A percentile compares a stretch with the other conserved stretches of the same genome.
Evolutionary conservation across 2,329 filamentous ascomycete species (phyloP).

Genomic region (Ophiosphaerella korrae): DNA sequence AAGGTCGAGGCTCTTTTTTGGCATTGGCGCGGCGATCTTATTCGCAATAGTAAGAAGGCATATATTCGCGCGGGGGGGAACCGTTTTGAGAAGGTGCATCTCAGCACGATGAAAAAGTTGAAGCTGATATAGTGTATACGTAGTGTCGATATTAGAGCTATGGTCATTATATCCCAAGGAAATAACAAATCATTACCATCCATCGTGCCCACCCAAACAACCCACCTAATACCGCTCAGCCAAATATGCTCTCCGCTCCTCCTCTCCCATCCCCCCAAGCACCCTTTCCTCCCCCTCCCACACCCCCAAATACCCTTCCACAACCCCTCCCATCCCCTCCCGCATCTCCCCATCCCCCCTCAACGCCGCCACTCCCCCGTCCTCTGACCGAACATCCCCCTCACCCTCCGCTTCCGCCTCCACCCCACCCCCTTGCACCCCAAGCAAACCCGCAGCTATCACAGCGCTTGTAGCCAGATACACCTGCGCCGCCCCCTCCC

Average conservation of each 20-base stretch:
- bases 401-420: conserved; percentile 57
- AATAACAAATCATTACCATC: no score
- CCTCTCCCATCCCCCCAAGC: conserved; percentile 55
- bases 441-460: no score
- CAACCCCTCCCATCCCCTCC: conserved; percentile 57
- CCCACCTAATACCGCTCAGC: conserved; percentile 65
- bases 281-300: conserved; percentile 65
- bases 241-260: conserved; percentile 62
- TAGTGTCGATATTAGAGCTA: neutral
- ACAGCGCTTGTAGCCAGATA: conserved; percentile 12
- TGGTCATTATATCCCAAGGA: neutral
- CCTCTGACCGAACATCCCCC: conserved; percentile 58
- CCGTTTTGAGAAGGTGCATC: conserved; percentile 24
- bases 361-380: conserved; percentile 61
- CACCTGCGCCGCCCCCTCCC: conserved; percentile 60
- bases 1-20: conserved; percentile 35
- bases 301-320: conserved; percentile 62
- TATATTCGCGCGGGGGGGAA: conserved; percentile 23
- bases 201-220: no score
- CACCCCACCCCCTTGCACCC: conserved; percentile 19
- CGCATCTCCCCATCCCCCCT: conserved; percentile 54
- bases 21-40: conserved; percentile 36
- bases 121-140: conserved; percentile 24
- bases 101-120: conserved; percentile 37
- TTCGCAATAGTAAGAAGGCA: conserved; percentile 26